A percentile compares a stretch with the other conserved stretches of the same genome.
Evolutionary conservation across 169 alveolate species (phyloP).

Genomic region (Theileria equi): DNA sequence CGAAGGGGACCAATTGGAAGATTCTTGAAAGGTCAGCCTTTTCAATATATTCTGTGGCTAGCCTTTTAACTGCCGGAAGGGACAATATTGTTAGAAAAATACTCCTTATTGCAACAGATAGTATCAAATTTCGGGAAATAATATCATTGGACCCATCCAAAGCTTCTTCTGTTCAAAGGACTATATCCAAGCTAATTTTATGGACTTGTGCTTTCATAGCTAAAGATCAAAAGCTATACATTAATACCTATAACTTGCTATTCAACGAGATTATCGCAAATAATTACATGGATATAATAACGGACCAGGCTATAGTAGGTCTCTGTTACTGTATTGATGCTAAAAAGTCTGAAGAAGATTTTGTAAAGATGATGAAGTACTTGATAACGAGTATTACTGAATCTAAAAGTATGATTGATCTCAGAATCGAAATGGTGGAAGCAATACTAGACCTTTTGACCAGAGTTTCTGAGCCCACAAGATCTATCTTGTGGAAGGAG

Average conservation of each 20-base stretch:
- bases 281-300: background rate
- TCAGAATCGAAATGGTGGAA: background rate
- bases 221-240: background rate
- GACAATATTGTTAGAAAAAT: background rate
- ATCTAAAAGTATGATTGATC: background rate
- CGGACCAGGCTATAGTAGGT: background rate
- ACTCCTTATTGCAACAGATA: background rate
- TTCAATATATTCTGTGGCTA: conserved; percentile 1
- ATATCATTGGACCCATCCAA: background rate
- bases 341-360: background rate
- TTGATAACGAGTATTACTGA: background rate
- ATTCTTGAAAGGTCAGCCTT: conserved; percentile 12
- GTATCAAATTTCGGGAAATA: background rate
- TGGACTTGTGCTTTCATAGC: background rate
- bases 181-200: background rate
- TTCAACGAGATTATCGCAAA: background rate
- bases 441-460: background rate
- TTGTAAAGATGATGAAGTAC: background rate
- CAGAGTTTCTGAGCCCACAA: background rate
- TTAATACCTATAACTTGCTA: background rate
- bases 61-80: conserved; percentile 6
- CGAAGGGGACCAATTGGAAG: conserved; percentile 9
- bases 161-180: background rate
- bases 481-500: too few species aligned
- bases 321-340: conserved; percentile 1